Base-by-base conservation (phyloP, 352 stramenopile genomes). In the Phytophthora litchii region DNA sequence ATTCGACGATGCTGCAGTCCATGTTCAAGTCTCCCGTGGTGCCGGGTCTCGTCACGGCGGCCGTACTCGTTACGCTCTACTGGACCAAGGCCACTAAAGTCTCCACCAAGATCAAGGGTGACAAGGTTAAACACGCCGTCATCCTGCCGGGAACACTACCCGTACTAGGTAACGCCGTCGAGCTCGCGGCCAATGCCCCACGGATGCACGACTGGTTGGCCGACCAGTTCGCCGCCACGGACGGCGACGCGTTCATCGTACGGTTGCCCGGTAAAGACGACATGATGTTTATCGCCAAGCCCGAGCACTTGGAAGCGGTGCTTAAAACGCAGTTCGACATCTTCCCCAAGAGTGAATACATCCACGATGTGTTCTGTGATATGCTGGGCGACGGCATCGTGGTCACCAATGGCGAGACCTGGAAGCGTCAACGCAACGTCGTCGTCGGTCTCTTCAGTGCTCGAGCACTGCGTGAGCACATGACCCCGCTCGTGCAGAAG, bases 261-360 rank as follows among this genome's bases (percentile, higher is more conserved):
- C 69, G 68, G 31, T 60, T 78, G 16, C 69, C 78, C 21, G 74
- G 74, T 4, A 73, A 70, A 14, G 70, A 75, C 35, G 60, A 73
- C 44, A 70, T 72, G 52, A 67, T 83, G 59, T 66, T 70, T 37
- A 70, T 83, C 21, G 61, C 60, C 32, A 80, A 79, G 35, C 74
- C 75, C 0, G 66, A 84, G 55, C 67, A 76, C 27, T 63, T 83
- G n/a, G 74, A 87, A 40, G 65, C 81, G 12, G 67, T 84, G 41
- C 61, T 81, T 20, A 83, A 79, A 54, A 83, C 72, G 16, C 77
- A 83, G 38, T 78, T 82, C 44, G 66, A 82, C 19, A 40, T 45
- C 43, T 84, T 86, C 44, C 64, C 65, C 35, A 83, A 83, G 53
- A 73, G 74, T 16, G 50, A 69, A 20, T 71, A 80, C 42, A 60